phyloP scores from a whole-genome alignment of 2,329 filamentous ascomycete species.

The Fusarium oligoseptatum region DNA sequence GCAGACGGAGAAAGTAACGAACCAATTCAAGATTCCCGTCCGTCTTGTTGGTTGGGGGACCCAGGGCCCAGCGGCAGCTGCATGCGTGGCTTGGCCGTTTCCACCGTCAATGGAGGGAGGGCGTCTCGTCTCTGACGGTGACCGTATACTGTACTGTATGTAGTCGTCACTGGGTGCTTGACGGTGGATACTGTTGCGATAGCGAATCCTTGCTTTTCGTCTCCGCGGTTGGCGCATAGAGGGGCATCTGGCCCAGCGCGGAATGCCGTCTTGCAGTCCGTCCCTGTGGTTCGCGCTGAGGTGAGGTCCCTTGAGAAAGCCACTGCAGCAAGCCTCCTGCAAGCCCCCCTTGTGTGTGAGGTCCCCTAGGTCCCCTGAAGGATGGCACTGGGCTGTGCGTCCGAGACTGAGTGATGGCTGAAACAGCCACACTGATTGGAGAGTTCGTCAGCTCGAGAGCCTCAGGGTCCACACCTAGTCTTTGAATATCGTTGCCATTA shows the following conservation, averaged over 20 bases:
- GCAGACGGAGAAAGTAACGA: constrained; percentile 9
- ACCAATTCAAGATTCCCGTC: constrained; percentile 21
- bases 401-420: constrained; percentile 29
- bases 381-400: background rate
- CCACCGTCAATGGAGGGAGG: constrained; percentile 28
- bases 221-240: constrained; percentile 23
- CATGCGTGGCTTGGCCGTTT: constrained; percentile 29
- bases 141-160: constrained; percentile 26
- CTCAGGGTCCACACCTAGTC: constrained; percentile 46
- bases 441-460: constrained; percentile 31
- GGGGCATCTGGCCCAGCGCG: constrained; percentile 1
- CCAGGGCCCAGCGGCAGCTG: constrained; percentile 5
- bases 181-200: constrained; percentile 31
- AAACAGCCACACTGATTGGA: constrained; percentile 36
- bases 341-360: constrained; percentile 13
- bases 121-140: constrained; percentile 32
- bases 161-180: constrained; percentile 34
- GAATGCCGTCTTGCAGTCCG: constrained; percentile 5
- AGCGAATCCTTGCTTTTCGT: constrained; percentile 20
- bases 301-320: background rate
- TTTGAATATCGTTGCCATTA: constrained; percentile 31
- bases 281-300: constrained; percentile 9
- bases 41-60: constrained; percentile 13
- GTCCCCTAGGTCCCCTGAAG: constrained; percentile 23
- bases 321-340: constrained; percentile 8